Base-by-base conservation (phyloP, 2,329 filamentous ascomycete genomes). In the Plenodomus tracheiphilus region DNA sequence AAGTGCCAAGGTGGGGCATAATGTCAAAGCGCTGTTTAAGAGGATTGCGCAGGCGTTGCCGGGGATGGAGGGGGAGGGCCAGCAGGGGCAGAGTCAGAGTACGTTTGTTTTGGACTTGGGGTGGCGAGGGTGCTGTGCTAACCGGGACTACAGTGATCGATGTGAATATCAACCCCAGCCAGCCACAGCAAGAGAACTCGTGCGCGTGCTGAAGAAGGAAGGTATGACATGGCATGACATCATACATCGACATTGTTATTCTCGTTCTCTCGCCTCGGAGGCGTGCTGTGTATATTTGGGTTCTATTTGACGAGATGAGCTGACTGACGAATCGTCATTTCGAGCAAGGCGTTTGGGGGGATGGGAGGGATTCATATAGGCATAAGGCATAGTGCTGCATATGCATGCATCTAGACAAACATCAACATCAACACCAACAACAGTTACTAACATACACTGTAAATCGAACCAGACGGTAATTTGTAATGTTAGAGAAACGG, bases 31-130 rank as follows among this genome's bases (percentile, higher is more conserved):
- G 61, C 80, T 99, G 49, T 99, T 99, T 79, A 90, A 92, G 81
- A 88, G 91, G 79, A 99, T 99, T 84, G 94, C 95, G 35, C 94
- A 99, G 76, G 94, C 95, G 32, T 79, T 99, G 64, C 94, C 94
- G 7, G 94, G 94, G 18, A 97, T 99, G 94, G 94, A 99, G 74
- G 91, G 91, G 13, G 87, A 91, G 61, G 88, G 91, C 59, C 85
- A 87, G 62, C 86, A 87, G 62, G 86, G 85, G 51, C 87, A 89
- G 61, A 84, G 79, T 73, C 90, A 93, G 77, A 96, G 89, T 94
- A 79, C 67, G 87, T 83, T 43, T 11, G 16, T 15, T 17, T 16
- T 21, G n/a, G 11, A 32, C 6, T 32, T 32, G 28, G 4, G 28
- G 4, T 10, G 28, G 5, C 6, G 5, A 10, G 22, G 5, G 5